phyloP scores from a whole-genome alignment of 805 yeast species.

The Millerozyma acaciae region DNA sequence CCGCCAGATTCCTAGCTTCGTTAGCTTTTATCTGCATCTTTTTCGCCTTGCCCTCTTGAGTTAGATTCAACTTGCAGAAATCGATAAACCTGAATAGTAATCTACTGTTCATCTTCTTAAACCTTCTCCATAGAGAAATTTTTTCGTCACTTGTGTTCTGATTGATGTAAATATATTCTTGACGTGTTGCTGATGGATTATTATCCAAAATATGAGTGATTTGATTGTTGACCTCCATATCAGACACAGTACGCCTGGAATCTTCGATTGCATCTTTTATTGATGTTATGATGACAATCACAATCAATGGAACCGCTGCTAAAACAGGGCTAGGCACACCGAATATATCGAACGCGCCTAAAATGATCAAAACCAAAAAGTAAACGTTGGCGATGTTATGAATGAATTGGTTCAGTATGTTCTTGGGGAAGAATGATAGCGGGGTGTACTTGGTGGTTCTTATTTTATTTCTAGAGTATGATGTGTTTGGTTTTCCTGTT shows the following conservation, averaged over 20 bases:
- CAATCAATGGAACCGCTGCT: constrained; percentile 74
- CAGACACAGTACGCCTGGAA: constrained; percentile 67
- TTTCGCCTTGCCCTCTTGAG: constrained; percentile 33
- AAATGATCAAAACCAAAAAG: constrained; percentile 71
- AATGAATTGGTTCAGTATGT: constrained; percentile 67
- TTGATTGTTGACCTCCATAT: constrained; percentile 73
- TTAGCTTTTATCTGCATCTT: constrained; percentile 11
- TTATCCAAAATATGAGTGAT: constrained; percentile 57
- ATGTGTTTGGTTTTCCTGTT: constrained; percentile 54
- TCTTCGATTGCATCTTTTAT: constrained; percentile 80
- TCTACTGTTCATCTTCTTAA: constrained; percentile 51
- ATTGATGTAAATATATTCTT: constrained; percentile 38
- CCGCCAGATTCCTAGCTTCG: constrained; percentile 3
- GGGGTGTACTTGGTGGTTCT: constrained; percentile 96
- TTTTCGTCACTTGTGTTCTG: constrained; percentile 60
- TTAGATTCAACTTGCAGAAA: constrained; percentile 24
- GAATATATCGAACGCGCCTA: constrained; percentile 75
- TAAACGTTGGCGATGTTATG: constrained; percentile 87
- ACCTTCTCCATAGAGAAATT: constrained; percentile 63
- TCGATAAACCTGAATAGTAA: constrained; percentile 24
- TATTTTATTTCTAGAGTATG: constrained; percentile 85
- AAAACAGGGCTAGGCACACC: constrained; percentile 79
- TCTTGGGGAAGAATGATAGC: constrained; percentile 80
- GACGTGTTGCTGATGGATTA: constrained; percentile 13
- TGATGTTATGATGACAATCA: constrained; percentile 70